Base-by-base conservation (phyloP, 805 yeast species). In the Diddensiella caesifluorescens region DNA sequence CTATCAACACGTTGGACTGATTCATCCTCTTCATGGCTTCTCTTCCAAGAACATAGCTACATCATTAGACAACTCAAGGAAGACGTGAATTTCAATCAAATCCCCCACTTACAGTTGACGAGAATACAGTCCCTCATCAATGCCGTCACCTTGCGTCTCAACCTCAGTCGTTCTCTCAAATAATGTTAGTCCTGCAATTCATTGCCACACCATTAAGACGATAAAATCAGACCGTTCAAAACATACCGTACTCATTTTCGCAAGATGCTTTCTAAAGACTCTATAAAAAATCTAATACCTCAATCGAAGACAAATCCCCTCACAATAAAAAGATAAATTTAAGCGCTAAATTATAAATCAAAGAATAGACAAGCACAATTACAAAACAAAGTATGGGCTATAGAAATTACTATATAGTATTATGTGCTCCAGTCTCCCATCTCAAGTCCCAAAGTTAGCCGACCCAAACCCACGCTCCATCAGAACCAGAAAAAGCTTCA, bases 21-120 rank as follows among this genome's bases (percentile, higher is more conserved):
- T 89, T 95, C 97, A 92, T 85, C 63, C 87, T 85, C 55, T 89
- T 70, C 99, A 92, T 92, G 39, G 99, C 99, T 52, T 92, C 99
- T 56, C 86, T 88, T 48, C 99, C 99, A 51, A 92, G 67, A 39
- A 92, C 99, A 56, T 90, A 87, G 12, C 51, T 47, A 23, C 7
- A 44, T 13, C 12, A 42, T 9, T 19, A 9, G 19, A 16, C 19
- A 18, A 5, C 39, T 15, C 39, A 9, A 22, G 15, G 32, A 18
- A 18, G 42, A 53, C 32, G 6, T 19, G 15, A 19, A 29, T 7
- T 6, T 7, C 9, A 29, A 29, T 29, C 12, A 6, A 7, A 13
- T 6, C 12, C 15, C 7, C 15, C 32, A 25, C 27, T 21, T 47
- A 65, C 64, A 92, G 76, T 68, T 92, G 98, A 63, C 98, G 86